Percentiles rank a stretch among this genome's conserved stretches.
Conservation (phyloP, 1,284 basidiomycete genomes). For the Earliella scabrosa region DNA sequence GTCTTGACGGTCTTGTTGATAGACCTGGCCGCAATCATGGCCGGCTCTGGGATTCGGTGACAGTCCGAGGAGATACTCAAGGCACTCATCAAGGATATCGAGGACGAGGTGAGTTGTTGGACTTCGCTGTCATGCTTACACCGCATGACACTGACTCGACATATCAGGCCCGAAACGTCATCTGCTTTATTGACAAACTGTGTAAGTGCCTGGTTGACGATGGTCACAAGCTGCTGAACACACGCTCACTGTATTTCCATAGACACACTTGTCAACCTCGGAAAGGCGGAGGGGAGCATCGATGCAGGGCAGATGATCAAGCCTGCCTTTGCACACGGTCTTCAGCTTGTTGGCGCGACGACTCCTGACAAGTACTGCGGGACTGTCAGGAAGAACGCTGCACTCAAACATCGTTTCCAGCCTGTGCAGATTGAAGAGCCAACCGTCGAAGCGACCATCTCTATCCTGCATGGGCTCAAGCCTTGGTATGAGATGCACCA, state of each 20-base stretch:
- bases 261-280: slow-evolving; percentile 85
- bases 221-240: background rate
- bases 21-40: slow-evolving; percentile 82
- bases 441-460: slow-evolving; percentile 83
- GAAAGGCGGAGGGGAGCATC: slow-evolving; percentile 90
- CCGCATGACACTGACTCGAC: slow-evolving; percentile 1
- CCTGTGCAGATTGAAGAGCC: slow-evolving; percentile 89
- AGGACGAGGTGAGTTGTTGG: slow-evolving; percentile 69
- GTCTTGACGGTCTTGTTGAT: slow-evolving; percentile 85
- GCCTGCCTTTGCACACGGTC: slow-evolving; percentile 82
- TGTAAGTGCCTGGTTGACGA: slow-evolving; percentile 55
- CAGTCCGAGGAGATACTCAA: slow-evolving; percentile 95
- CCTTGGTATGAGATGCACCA: slow-evolving; percentile 88
- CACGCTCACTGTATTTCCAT: slow-evolving; percentile 1
- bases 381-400: slow-evolving; percentile 91
- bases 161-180: slow-evolving; percentile 63
- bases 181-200: slow-evolving; percentile 93
- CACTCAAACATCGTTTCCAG: slow-evolving; percentile 90
- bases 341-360: slow-evolving; percentile 88
- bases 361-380: slow-evolving; percentile 91
- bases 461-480: slow-evolving; percentile 88
- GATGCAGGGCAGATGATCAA: slow-evolving; percentile 94
- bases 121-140: background rate
- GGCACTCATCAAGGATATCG: slow-evolving; percentile 83
- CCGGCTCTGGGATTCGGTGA: slow-evolving; percentile 87